Conservation (phyloP, 2,329 filamentous ascomycete species). For the Didymella pomorum region DNA sequence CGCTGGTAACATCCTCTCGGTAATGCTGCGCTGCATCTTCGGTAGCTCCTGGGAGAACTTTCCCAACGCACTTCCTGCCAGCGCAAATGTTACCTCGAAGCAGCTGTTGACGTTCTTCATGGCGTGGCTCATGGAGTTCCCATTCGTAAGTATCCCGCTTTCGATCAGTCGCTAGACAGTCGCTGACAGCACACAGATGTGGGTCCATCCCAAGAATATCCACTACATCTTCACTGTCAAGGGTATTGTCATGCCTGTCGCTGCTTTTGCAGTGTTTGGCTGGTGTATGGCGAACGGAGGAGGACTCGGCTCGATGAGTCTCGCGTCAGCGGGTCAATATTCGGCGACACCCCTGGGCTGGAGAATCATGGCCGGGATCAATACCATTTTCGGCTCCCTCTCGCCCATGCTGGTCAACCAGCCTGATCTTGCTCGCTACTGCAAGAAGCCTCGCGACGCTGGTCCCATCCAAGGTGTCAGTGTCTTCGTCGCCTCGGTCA, state of each 20-base stretch:
- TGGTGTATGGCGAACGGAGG: constrained; percentile 49
- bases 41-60: constrained; percentile 49
- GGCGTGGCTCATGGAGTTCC: constrained; percentile 43
- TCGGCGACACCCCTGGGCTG: constrained; percentile 38
- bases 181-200: constrained; percentile 24
- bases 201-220: constrained; percentile 45
- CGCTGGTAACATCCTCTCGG: constrained; percentile 43
- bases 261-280: constrained; percentile 47
- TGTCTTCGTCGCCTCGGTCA: constrained; percentile 50
- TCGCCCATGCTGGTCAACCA: constrained; percentile 54
- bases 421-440: constrained; percentile 54
- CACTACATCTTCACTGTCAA: constrained; percentile 38
- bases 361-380: constrained; percentile 54
- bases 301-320: constrained; percentile 33
- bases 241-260: constrained; percentile 45
- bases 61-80: constrained; percentile 37
- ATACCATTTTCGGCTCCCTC: constrained; percentile 53
- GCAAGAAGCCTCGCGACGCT: constrained; percentile 43
- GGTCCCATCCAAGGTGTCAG: constrained; percentile 44
- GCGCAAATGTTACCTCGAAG: constrained; percentile 44
- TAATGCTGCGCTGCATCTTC: constrained; percentile 52
- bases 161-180: neutral
- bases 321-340: constrained; percentile 22
- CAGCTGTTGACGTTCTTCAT: constrained; percentile 46
- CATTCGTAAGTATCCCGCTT: constrained; percentile 27